Evolutionary conservation across 176 grass and related monocot genomes (phyloP), one percentile per base, ranked within the genome.

Genomic region (Stipa capillata): DNA sequence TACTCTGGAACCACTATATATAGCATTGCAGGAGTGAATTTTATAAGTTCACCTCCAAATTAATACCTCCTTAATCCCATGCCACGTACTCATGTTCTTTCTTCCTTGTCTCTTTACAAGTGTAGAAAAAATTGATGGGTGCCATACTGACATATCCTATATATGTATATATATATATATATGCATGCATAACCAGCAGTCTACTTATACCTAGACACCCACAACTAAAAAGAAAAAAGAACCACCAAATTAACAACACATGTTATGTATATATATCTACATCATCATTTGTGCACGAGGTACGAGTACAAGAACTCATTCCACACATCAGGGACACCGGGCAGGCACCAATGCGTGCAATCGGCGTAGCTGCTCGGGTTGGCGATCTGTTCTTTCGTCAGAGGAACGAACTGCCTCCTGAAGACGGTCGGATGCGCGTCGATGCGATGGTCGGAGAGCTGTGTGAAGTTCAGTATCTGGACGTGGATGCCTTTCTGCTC

Each of bases 311-410:
- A 9, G 62, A 97, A 81, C 51, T 88, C 85, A 3, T 97, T 97
- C 93, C 93, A 97, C 4, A 87, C 87, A 56, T 97, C 93, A 45
- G 93, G 79, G 49, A 97, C 85, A 1, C 93, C 93, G 0, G 93
- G 93, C n/a, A 97, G 79, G 63, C 93, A 97, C 87, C 87, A 97
- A 21, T 97, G 93, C 3, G 82, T 97, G 79, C 93, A 97, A 17
- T 97, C 93, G 0, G 89, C 78, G 6, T 93, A 97, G 60, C 50
- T 85, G 66, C 43, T 83, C 3, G 93, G 93, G 25, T 90, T 74
- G 0, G 31, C 83, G 7, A 89, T 65, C 55, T 91, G 88, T 8
- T 86, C 79, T 14, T 77, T 49, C 0, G 85, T 91, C 3, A 94
- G 37, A 17, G 83, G 65, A 6, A 35, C 72, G 8, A 27, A 97